Percentiles rank a stretch among this genome's conserved stretches.
phyloP scores from a whole-genome alignment of 306 rosid species.

The Sicyos baderoa region DNA sequence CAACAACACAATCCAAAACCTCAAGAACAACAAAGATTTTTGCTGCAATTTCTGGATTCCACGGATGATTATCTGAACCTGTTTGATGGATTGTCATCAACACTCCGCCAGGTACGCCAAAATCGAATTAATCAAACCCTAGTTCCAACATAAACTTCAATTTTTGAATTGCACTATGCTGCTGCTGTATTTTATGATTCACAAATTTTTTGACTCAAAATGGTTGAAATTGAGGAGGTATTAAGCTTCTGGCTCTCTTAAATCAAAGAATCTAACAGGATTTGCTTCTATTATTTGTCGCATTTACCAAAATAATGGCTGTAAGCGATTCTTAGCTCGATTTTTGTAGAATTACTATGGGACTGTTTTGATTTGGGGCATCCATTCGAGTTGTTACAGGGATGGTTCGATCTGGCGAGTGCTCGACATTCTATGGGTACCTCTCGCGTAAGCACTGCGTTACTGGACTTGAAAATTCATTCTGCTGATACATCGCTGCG shows the following conservation, averaged over 20 bases:
- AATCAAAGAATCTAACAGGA: background rate
- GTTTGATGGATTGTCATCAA: conserved; percentile 44
- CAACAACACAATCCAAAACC: background rate
- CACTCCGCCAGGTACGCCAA: conserved; percentile 56
- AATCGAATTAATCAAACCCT: background rate
- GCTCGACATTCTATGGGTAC: conserved; percentile 88
- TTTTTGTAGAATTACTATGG: background rate
- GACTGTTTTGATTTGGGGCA: background rate
- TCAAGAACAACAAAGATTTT: conserved; percentile 11
- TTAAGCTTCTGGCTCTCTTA: background rate
- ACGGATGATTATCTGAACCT: conserved; percentile 45
- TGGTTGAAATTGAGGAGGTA: background rate
- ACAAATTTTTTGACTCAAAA: background rate
- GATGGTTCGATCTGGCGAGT: conserved; percentile 81
- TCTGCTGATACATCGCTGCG: conserved; percentile 56
- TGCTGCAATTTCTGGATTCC: conserved; percentile 64
- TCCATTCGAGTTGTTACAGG: conserved; percentile 37
- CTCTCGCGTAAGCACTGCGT: conserved; percentile 52
- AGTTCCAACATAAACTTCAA: background rate
- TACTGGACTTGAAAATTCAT: conserved; percentile 63
- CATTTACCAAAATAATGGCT: background rate
- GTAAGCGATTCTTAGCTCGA: background rate
- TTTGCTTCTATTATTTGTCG: background rate
- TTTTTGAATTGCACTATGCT: background rate
- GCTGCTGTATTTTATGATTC: background rate